A percentile compares a stretch with the other conserved stretches of the same genome.
These are phyloP conservation scores for Termitomyces sp. DNA, from an alignment of 768 basidiomycete species.

Conservation along the genomic window DNA sequence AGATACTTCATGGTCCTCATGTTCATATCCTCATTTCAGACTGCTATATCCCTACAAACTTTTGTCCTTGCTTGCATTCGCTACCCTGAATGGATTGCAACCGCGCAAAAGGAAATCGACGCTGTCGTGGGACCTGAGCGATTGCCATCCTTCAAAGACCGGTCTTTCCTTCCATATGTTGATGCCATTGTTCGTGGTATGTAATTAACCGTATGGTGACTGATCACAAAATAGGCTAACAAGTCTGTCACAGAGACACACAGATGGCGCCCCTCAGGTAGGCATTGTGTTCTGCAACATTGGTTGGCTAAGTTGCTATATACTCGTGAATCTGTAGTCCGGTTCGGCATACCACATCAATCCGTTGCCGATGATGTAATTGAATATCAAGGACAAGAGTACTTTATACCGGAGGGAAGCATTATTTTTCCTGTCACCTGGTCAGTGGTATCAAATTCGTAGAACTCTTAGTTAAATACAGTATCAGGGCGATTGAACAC, in stretches of 20 bases:
- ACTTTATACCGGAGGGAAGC: not conserved
- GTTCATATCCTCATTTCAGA: not conserved
- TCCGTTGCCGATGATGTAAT: not conserved
- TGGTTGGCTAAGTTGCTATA: not conserved
- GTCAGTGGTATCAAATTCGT: not conserved
- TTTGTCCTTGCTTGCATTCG: not conserved
- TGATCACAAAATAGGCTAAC: not conserved
- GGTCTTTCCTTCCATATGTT: not conserved
- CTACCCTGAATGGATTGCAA: not conserved
- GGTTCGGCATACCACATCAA: not conserved
- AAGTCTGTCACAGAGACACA: not conserved
- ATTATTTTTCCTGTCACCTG: not conserved
- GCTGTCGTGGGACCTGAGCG: not conserved
- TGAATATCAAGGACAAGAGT: not conserved
- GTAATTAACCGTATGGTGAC: not conserved
- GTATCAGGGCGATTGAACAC: not conserved
- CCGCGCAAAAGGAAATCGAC: not conserved
- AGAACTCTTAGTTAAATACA: not conserved
- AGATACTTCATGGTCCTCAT: not conserved
- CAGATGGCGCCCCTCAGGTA: not conserved
- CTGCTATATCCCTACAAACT: not conserved
- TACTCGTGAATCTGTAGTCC: not conserved
- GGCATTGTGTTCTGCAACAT: not conserved
- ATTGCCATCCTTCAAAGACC: not conserved
- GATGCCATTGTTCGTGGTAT: not conserved